Evolutionary conservation across 169 alveolate species (phyloP).

Genomic region (Eimeria praecox): DNA sequence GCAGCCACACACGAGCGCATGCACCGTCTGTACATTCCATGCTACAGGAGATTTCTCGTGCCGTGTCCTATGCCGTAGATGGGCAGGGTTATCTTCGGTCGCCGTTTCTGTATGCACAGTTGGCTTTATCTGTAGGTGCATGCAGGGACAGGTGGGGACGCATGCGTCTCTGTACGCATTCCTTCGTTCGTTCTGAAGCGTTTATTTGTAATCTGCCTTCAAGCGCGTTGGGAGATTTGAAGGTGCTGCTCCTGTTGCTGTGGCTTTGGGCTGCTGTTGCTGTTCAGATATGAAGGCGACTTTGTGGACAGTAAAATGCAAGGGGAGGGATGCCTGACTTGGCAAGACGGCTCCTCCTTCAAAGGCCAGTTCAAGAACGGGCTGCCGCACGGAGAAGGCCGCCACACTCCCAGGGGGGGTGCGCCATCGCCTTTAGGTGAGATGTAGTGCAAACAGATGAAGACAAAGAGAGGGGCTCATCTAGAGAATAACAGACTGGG

Average conservation of each 20-base stretch:
- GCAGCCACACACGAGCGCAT: background rate
- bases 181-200: background rate
- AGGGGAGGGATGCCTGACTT: conserved; percentile 87
- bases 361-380: conserved; percentile 88
- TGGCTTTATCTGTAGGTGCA: background rate
- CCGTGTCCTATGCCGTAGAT: background rate
- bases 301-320: conserved; percentile 89
- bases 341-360: conserved; percentile 90
- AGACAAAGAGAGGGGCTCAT: background rate
- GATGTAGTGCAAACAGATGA: background rate
- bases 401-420: conserved; percentile 84
- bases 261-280: background rate
- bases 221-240: background rate
- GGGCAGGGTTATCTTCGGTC: background rate
- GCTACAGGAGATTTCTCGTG: background rate
- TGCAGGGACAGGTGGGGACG: background rate
- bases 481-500: background rate
- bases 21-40: background rate
- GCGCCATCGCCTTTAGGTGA: conserved; percentile 75
- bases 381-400: conserved; percentile 87
- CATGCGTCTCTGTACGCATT: background rate
- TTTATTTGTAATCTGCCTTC: background rate
- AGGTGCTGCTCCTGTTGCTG: background rate
- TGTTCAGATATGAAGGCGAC: conserved; percentile 87
- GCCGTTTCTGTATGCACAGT: background rate